Conservation (phyloP, 2,329 filamentous ascomycete genomes). For the Anisogramma anomala region DNA sequence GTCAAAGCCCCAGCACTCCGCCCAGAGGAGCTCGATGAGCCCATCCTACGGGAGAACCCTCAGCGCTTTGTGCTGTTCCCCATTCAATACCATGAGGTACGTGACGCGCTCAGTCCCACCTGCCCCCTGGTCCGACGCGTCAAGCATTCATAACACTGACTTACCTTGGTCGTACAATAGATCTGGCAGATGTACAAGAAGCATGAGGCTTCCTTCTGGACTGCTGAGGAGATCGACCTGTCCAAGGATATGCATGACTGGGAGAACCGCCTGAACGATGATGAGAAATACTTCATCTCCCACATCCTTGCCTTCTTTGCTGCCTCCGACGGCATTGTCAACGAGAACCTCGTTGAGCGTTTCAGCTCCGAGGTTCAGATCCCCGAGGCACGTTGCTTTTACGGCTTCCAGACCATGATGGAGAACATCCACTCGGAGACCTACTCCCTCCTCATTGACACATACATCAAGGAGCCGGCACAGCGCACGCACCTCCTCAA, state of each 20-base stretch:
- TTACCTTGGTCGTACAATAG: constrained; percentile 34
- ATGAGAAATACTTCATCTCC: constrained; percentile 96
- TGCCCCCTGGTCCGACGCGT: constrained; percentile 46
- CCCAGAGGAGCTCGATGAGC: constrained; percentile 68
- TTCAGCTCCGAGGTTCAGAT: constrained; percentile 97
- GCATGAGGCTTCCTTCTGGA: constrained; percentile 99
- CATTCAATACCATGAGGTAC: constrained; percentile 98
- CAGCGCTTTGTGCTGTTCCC: constrained; percentile 96
- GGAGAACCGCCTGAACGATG: constrained; percentile 94
- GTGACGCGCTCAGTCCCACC: constrained; percentile 33
- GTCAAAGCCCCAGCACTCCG: constrained; percentile 32
- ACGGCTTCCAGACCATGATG: constrained; percentile 99
- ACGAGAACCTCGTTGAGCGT: constrained; percentile 96
- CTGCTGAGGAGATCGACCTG: constrained; percentile 96
- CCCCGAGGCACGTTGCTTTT: constrained; percentile 97
- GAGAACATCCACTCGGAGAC: constrained; percentile 99
- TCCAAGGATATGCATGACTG: constrained; percentile 99
- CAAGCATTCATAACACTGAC: constrained; percentile 44
- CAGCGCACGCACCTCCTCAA: constrained; percentile 95
- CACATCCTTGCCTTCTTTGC: constrained; percentile 99
- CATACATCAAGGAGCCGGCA: constrained; percentile 95
- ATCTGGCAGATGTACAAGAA: constrained; percentile 99
- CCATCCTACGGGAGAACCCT: constrained; percentile 87
- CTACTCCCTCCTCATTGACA: constrained; percentile 97
- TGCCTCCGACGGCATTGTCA: constrained; percentile 97